Evolutionary conservation across 2,329 filamentous ascomycete genomes (phyloP).

Genomic region (Talaromyces verruculosus): DNA sequence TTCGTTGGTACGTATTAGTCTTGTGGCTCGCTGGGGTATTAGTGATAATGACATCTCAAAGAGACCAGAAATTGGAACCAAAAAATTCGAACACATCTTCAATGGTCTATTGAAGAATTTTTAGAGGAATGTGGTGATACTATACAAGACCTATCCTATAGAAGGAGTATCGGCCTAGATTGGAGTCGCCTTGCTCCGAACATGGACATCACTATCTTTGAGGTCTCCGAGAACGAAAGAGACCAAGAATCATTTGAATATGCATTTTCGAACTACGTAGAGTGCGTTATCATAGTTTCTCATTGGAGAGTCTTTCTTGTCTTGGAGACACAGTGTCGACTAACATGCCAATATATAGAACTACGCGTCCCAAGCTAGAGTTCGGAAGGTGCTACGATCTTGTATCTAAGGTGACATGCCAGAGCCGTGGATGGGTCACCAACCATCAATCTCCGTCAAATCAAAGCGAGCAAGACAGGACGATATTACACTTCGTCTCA

Average conservation of each 20-base stretch:
- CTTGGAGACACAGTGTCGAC: too few species aligned
- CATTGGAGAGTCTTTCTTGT: too few species aligned
- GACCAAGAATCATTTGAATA: conserved; percentile 10
- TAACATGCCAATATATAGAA: conserved; percentile 3
- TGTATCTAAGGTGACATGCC: conserved; percentile 7
- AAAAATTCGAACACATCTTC: neutral
- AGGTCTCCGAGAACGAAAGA: conserved; percentile 11
- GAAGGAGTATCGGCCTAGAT: conserved; percentile 1
- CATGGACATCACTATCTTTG: conserved; percentile 7
- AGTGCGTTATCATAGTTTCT: conserved; percentile 4
- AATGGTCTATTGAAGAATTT: conserved; percentile 11
- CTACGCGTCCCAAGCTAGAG: neutral
- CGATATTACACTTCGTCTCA: neutral
- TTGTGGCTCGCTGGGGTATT: neutral
- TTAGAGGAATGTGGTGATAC: conserved; percentile 7
- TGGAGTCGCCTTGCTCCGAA: neutral
- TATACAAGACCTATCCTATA: neutral
- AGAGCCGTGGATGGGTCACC: conserved; percentile 8
- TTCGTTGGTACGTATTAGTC: conserved; percentile 5
- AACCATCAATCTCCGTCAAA: conserved; percentile 3
- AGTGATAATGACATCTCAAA: neutral
- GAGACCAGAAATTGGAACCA: neutral
- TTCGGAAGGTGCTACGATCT: neutral
- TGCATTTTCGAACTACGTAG: neutral
- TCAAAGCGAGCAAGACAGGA: conserved; percentile 11